Evolutionary conservation across 1,284 basidiomycete genomes (phyloP), one percentile per base, ranked within the genome.

Genomic region (Cryptococcus sp.): DNA sequence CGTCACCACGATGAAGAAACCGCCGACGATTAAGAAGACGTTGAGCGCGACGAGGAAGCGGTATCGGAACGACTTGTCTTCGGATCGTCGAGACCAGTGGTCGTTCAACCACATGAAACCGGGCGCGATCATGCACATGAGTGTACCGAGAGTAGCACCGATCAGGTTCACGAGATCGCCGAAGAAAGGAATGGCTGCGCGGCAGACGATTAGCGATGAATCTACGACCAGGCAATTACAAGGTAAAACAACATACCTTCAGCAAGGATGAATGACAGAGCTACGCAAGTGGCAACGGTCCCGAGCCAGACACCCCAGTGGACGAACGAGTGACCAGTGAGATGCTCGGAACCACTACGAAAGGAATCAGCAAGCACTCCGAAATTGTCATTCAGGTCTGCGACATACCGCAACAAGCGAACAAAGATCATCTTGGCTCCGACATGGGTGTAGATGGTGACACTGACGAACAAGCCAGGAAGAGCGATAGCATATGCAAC

Each of bases 301-400:
- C 61, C 56, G 40, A 68, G 75, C 86, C 87, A 88, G 2, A 80
- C 77, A 20, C 73, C 66, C 86, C 86, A 88, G 52, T 87, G 86
- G 5, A 82, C 76, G 19, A 81, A 25, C 0, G 85, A 86, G 65
- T 87, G 83, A 16, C 78, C 79, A 60, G 86, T 82, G 51, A 88
- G 70, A 69, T 88, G 87, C 16, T 75, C 74, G 7, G 84, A 81
- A 59, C 82, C 80, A 42, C 64, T 62, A 42, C 17, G 22, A n/a
- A 47, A 46, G 17, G 11, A n/a, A 25, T 48, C 27, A 56, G 42
- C 39, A 22, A 46, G 38, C 10, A 20, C 10, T 31, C 11, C 31
- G 2, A 31, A 19, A 20, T 20, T 47, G n/a, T n/a, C 23, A 31
- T 20, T 11, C 22, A n/a, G 4, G 41, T 27, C 25, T 15, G 19